Conservation (phyloP, 192 early-diverging fungal species). For the Entophlyctis helioformis region DNA sequence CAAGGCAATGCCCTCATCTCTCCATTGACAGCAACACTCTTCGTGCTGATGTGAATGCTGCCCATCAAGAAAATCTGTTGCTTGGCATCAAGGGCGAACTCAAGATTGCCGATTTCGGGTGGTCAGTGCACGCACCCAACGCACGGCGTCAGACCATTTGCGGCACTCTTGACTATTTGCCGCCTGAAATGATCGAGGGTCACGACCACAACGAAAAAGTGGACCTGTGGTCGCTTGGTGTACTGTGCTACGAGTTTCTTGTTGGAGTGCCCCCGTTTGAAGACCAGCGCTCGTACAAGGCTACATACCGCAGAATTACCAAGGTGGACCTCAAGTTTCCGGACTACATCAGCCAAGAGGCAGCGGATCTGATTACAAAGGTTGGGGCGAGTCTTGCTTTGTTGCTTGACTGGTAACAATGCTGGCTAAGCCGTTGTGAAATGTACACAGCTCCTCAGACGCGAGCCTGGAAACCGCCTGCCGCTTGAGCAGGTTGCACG, state of each 20-base stretch:
- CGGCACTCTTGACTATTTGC: slow-evolving; percentile 90
- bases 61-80: slow-evolving; percentile 64
- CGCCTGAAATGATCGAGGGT: slow-evolving; percentile 93
- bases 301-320: slow-evolving; percentile 73
- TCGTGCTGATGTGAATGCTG: no score
- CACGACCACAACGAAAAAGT: slow-evolving; percentile 65
- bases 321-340: slow-evolving; percentile 78
- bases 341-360: slow-evolving; percentile 60
- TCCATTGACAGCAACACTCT: background rate
- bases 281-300: slow-evolving; percentile 42
- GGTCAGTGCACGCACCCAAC: slow-evolving; percentile 81
- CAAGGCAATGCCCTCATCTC: background rate
- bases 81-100: slow-evolving; percentile 77
- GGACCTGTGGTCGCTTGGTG: slow-evolving; percentile 88
- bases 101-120: slow-evolving; percentile 96
- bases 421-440: background rate
- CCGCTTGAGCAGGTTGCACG: slow-evolving; percentile 59
- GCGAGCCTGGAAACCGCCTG: slow-evolving; percentile 56
- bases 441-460: slow-evolving; percentile 54
- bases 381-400: slow-evolving; percentile 22
- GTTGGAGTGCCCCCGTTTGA: slow-evolving; percentile 90
- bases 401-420: background rate
- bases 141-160: slow-evolving; percentile 71
- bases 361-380: slow-evolving; percentile 72
- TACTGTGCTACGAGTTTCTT: slow-evolving; percentile 87